Percentiles rank a stretch among this genome's conserved stretches.
phyloP scores from a whole-genome alignment of 148 eudicot species.

The Amaranthus hypochondriacus region DNA sequence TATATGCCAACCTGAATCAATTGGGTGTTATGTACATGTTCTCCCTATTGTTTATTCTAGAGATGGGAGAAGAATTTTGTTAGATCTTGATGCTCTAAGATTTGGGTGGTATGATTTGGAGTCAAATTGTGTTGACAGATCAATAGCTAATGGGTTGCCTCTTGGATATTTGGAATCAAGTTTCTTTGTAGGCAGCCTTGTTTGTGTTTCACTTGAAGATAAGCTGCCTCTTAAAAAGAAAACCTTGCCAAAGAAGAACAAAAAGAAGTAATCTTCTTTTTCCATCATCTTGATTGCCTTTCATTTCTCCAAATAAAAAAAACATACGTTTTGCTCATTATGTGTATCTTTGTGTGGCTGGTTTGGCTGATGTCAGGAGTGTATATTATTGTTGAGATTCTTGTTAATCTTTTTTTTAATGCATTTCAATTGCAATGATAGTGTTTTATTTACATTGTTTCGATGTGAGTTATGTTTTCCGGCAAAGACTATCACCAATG shows the following conservation, averaged over 20 bases:
- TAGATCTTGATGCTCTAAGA: not conserved
- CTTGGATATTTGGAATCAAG: not conserved
- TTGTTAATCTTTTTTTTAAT: not conserved
- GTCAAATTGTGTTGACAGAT: not conserved
- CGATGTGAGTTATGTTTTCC: not conserved
- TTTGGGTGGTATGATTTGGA: slow-evolving; percentile 23
- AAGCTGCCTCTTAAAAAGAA: not conserved
- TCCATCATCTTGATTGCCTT: not conserved
- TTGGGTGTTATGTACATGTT: not conserved
- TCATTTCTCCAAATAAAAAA: not conserved
- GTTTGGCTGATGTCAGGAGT: not conserved
- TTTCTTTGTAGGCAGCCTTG: slow-evolving; percentile 13
- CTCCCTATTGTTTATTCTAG: slow-evolving; percentile 1
- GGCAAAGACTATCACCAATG: not conserved
- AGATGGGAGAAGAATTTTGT: not conserved
- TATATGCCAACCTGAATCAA: not conserved
- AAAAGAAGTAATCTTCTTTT: not conserved
- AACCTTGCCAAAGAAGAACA: not conserved
- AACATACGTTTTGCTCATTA: not conserved
- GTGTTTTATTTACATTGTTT: not conserved
- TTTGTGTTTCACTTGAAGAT: slow-evolving; percentile 18
- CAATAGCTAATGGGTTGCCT: slow-evolving; percentile 1
- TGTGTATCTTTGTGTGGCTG: not conserved
- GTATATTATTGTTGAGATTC: not conserved
- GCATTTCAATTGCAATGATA: not conserved